Base-by-base conservation (phyloP, 164 flowering plant species). In the Pachysandra terminalis region DNA sequence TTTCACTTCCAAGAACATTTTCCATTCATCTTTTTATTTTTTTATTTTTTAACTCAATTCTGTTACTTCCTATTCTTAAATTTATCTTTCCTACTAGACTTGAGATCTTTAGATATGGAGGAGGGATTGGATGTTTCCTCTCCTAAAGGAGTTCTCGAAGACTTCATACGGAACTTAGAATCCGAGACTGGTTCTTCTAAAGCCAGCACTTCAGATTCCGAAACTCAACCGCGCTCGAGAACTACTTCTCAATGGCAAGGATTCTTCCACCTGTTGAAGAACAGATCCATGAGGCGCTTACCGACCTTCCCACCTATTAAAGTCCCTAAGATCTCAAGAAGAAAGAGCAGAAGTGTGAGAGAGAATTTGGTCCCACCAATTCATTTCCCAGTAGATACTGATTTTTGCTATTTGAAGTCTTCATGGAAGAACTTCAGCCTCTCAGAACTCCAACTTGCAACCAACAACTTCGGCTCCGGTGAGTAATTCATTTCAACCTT, bases 391-490 rank as follows among this genome's bases (percentile, higher is more conserved):
- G 54, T 82, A 15, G 90, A 81, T 52, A 41, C 74, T 15, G 87
- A 83, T 0, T 61, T 84, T 19, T 71, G 68, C 74, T 65, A 64
- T 68, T 82, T 87, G 70, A 87, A 81, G 67, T 78, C 93, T 51
- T 81, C 84, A 0, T 83, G 90, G 88, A 90, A 73, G 80, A 85
- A 74, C 66, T 90, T 85, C 71, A 67, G 81, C 16, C 74, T 85
- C 48, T 60, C 80, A 0, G 93, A 95, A 76, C 90, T 95, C 22
- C 84, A 84, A 80, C 13, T 35, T 24, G 97, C 97, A 8, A 92
- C 99, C 45, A 82, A 83, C 69, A 83, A 84, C 68, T 95, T 95
- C 76, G 79, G 80, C 76, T 71, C 66, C 5, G 97, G 97, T 95
- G 21, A 7, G 84, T 68, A 35, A 9, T 27, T 51, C 65, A 26